Evolutionary conservation across 1,284 basidiomycete genomes (phyloP).

Genomic region (Erythrobasidium hasegawianum): DNA sequence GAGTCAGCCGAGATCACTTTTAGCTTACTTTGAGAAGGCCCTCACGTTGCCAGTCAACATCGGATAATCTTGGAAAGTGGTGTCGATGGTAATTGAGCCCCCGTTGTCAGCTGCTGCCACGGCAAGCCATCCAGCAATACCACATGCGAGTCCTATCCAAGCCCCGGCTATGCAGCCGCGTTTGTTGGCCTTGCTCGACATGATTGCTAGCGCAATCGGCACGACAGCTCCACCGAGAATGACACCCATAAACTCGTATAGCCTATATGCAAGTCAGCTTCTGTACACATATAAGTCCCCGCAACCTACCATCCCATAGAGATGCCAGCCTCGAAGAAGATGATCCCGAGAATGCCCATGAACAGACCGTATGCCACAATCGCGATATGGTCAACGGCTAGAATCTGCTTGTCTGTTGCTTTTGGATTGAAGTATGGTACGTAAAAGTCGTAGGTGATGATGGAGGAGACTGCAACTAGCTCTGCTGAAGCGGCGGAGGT

Average conservation of each 20-base stretch:
- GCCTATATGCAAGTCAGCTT: constrained; percentile 2
- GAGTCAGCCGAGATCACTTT: no score
- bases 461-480: constrained; percentile 69
- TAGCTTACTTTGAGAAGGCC: background rate
- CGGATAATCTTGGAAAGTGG: constrained; percentile 49
- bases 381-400: constrained; percentile 54
- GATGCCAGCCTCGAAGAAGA: constrained; percentile 84
- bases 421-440: constrained; percentile 62
- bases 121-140: constrained; percentile 77
- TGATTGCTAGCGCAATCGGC: constrained; percentile 77
- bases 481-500: constrained; percentile 84
- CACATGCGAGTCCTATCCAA: constrained; percentile 65
- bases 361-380: constrained; percentile 60
- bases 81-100: constrained; percentile 65
- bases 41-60: constrained; percentile 39
- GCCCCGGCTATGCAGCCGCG: constrained; percentile 71
- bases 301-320: constrained; percentile 81
- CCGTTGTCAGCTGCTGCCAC: constrained; percentile 67
- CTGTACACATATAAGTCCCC: background rate
- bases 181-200: constrained; percentile 78
- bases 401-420: constrained; percentile 60
- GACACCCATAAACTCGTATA: constrained; percentile 32
- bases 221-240: constrained; percentile 48
- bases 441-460: constrained; percentile 59
- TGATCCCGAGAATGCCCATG: constrained; percentile 75